Evolutionary conservation across 495 filamentous ascomycete genomes (phyloP).

Genomic region (Trichocladium antarcticum): DNA sequence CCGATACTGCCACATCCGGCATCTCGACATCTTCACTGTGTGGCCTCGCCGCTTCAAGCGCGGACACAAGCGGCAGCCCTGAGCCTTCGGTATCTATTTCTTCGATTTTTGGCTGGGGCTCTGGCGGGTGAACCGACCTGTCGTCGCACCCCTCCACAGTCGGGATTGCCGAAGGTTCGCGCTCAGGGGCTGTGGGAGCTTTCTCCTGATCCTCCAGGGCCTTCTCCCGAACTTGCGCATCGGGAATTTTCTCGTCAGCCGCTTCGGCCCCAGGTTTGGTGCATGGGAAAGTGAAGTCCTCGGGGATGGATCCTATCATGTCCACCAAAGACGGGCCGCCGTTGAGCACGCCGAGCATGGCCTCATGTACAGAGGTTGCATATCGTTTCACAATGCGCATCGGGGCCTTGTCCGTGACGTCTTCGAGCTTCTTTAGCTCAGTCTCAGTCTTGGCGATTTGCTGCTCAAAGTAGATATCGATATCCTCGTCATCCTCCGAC

Average conservation of each 20-base stretch:
- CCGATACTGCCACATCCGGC: slow-evolving; percentile 40
- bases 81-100: slow-evolving; percentile 30
- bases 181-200: slow-evolving; percentile 9
- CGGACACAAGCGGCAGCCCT: slow-evolving; percentile 21
- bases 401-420: slow-evolving; percentile 16
- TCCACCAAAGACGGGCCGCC: slow-evolving; percentile 23
- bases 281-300: slow-evolving; percentile 18
- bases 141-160: slow-evolving; percentile 25
- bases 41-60: slow-evolving; percentile 17
- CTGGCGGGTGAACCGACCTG: slow-evolving; percentile 7
- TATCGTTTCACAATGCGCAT: slow-evolving; percentile 22
- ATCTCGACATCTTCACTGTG: slow-evolving; percentile 28
- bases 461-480: slow-evolving; percentile 40
- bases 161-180: slow-evolving; percentile 20
- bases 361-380: slow-evolving; percentile 25
- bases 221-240: neutral
- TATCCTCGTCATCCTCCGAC: slow-evolving; percentile 43
- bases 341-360: slow-evolving; percentile 26
- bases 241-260: neutral
- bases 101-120: slow-evolving; percentile 30
- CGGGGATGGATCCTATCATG: slow-evolving; percentile 24
- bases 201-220: slow-evolving; percentile 10
- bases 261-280: slow-evolving; percentile 4
- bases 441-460: slow-evolving; percentile 34
- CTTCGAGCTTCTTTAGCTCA: slow-evolving; percentile 32